Base-by-base conservation (phyloP, 768 basidiomycete species). In the Leccinum arenicola region DNA sequence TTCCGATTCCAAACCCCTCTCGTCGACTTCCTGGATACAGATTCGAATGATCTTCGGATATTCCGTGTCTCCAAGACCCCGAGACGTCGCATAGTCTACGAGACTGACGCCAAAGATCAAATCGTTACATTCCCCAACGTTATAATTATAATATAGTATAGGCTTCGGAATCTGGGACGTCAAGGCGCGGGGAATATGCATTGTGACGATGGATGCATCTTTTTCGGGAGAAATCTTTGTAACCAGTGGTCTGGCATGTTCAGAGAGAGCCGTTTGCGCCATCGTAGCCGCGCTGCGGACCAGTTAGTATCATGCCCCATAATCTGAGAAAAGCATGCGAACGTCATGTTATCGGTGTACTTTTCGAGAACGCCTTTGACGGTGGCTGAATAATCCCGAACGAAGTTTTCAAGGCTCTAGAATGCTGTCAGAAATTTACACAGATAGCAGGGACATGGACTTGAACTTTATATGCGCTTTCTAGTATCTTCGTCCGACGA, bases 71-170 rank as follows among this genome's bases (percentile, higher is more conserved):
- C 74, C 77, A 17, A 92, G 75, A 47, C 83, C 84, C 61, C 93
- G 84, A 9, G 91, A 82, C 40, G 88, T 93, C 15, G 94, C 91
- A 68, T 97, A 96, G 68, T 95, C 94, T 43, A 89, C 86, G 58
- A 97, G 75, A 64, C 84, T 88, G 63, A 95, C 86, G 23, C 94
- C 95, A 68, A 96, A 97, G 35, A 95, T 90, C 25, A 97, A 74
- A 72, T 95, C 93, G 54, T 82, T 84, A 68, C 94, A 97, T 69
- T 87, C 85, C 25, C 95, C 95, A 25, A 96, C 89, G 61, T 81
- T 78, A 57, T 83, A 88, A 68, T 91, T 87, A 66, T 89, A 80
- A 73, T 94, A 93, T 66, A 91, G 75, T 38, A 86, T 79, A 12
- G 85, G 86, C 60, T 85, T 85, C 17, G 89, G 91, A 54, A 84